Conservation (phyloP, 2,329 filamentous ascomycete genomes). For the Trichoderma endophyticum region DNA sequence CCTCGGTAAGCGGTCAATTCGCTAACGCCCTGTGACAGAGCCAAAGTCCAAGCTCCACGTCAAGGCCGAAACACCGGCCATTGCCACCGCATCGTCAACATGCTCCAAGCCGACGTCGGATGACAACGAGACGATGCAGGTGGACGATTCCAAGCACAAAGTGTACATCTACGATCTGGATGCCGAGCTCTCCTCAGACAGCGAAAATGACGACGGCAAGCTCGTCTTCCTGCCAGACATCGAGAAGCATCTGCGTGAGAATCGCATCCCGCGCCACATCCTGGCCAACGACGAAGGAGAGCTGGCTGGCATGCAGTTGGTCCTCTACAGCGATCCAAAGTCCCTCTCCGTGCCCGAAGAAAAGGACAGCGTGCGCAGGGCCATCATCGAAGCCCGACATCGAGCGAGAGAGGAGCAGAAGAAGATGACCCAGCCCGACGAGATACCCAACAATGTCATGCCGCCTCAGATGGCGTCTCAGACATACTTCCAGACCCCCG, state of each 20-base stretch:
- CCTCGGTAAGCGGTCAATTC: neutral
- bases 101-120: slow-evolving; percentile 30
- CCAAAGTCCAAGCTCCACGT: slow-evolving; percentile 63
- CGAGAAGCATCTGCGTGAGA: slow-evolving; percentile 70
- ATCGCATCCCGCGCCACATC: slow-evolving; percentile 66
- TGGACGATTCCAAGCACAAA: slow-evolving; percentile 83
- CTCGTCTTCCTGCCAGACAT: slow-evolving; percentile 84
- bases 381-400: slow-evolving; percentile 75
- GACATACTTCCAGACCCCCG: neutral
- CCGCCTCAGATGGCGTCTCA: neutral
- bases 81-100: slow-evolving; percentile 16
- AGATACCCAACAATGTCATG: neutral
- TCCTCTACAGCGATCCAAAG: slow-evolving; percentile 78
- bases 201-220: slow-evolving; percentile 48
- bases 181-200: slow-evolving; percentile 67
- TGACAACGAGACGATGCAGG: slow-evolving; percentile 70
- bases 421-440: slow-evolving; percentile 21
- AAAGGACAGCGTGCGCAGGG: slow-evolving; percentile 74
- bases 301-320: slow-evolving; percentile 65
- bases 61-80: slow-evolving; percentile 53
- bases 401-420: slow-evolving; percentile 61
- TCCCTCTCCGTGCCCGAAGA: slow-evolving; percentile 73
- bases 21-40: slow-evolving; percentile 43
- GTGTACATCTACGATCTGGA: slow-evolving; percentile 91
- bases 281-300: slow-evolving; percentile 55